Evolutionary conservation across 768 basidiomycete genomes (phyloP), one percentile per base, ranked within the genome.

Genomic region (Rubroboletus pulcherrimus): DNA sequence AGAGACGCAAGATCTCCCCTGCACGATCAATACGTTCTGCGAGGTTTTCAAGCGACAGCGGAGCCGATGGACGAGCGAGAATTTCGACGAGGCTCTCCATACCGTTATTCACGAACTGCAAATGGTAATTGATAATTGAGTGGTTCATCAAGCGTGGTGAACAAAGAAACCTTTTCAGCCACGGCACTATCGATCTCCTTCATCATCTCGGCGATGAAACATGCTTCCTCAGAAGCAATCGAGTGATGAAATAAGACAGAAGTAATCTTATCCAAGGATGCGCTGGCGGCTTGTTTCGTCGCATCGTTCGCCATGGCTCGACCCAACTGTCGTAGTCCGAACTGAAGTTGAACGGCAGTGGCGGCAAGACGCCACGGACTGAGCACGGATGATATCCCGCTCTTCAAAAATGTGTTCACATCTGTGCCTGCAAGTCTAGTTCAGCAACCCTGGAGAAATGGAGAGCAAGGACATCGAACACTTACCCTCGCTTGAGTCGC

Each of bases 301-400:
- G 77, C 73, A 39, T 85, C 83, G 38, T 81, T 78, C n/a, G 76
- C 72, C 33, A 92, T 77, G 11, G 83, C 83, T 47, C 85, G 80
- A 17, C 85, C 87, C 63, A 92, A 73, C 61, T 89, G 87, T 65
- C 87, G 82, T 51, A 92, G 75, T 41, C 85, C 82, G 38, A 92
- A 79, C 55, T 90, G 87, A 58, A 91, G 78, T 61, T 90, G 86
- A 52, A 91, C 86, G 6, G 86, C 85, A 0, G 91, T 91, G 3
- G 88, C 87, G 10, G 87, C 83, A 26, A 92, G 80, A 64, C 87
- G 89, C 89, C 91, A 93, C 0, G 89, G 91, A 57, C 87, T 91
- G 30, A 92, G 73, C 33, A 88, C 73, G 10, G 82, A 83, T 0
- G 83, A 83, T 12, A 86, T 79, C 19, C 82, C 80, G 79, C 83